Evolutionary conservation across 2,329 filamentous ascomycete species (phyloP), one percentile per base, ranked within the genome.

Genomic region (Emergomyces pasteurianus): DNA sequence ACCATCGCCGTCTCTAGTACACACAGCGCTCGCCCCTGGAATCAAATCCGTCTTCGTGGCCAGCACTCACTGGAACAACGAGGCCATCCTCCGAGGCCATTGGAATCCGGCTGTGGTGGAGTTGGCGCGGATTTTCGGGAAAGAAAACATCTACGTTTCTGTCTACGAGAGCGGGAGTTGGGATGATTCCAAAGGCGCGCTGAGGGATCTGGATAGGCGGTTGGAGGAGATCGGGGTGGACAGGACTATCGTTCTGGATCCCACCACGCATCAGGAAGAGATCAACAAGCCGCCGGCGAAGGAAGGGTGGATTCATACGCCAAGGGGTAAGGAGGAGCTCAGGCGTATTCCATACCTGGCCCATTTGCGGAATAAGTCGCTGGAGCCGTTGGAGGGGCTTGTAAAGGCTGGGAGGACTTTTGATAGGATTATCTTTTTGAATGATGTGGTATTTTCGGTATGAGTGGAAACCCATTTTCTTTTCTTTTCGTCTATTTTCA

Each of bases 271-370:
- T 67, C 69, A 74, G 61, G 81, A 86, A 61, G 81, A 83, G 67
- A 78, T 85, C 26, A 72, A 73, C 9, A 74, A 69, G 16, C 67
- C 73, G 4, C 77, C 78, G 0, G 69, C 70, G 3, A 75, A 79
- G 57, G 74, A 78, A 4, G 86, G 86, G 0, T 90, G 87, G 87
- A 80, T 89, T 36, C 71, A 78, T 36, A 87, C 83, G n/a, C 71
- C 80, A 8, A 67, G 76, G 31, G 79, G 80, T 0, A 76, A 75
- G 63, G 79, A 73, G 62, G 83, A 86, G 67, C 70, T 86, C 62
- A 76, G 87, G 56, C 78, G 87, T 23, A 89, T 90, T 63, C 86
- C 86, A 1, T 89, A 86, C 69, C 75, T 90, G 23, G 81, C 88
- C 1, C 78, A 74, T 31, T 67, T 88, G 61, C 79, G 88, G 47